A percentile compares a stretch with the other conserved stretches of the same genome.
Conservation (phyloP, 768 basidiomycete genomes). For the Plicaturopsis crispa region DNA sequence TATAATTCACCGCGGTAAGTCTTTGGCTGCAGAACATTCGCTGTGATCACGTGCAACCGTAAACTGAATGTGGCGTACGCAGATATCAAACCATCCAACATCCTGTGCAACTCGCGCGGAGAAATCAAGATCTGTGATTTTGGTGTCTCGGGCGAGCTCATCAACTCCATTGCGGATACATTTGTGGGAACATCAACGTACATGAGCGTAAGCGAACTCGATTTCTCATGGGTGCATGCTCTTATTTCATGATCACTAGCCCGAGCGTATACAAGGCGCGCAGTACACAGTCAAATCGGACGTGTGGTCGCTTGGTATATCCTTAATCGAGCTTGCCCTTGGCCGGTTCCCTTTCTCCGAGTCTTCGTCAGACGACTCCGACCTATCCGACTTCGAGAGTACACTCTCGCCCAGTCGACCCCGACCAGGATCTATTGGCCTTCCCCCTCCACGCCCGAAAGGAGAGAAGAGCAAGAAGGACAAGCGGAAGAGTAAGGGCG, state of each 20-base stretch:
- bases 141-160: conserved; percentile 96
- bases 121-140: conserved; percentile 99
- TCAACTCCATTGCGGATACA: conserved; percentile 98
- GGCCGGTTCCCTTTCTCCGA: conserved; percentile 97
- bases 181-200: conserved; percentile 99
- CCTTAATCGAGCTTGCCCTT: conserved; percentile 92
- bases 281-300: conserved; percentile 99
- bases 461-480: conserved; percentile 58
- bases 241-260: conserved; percentile 63
- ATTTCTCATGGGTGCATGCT: too few relatives aligned
- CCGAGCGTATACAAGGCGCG: conserved; percentile 97
- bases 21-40: background rate
- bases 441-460: conserved; percentile 30
- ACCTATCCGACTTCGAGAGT: conserved; percentile 60
- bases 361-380: conserved; percentile 67
- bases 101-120: conserved; percentile 87
- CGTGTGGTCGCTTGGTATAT: conserved; percentile 97
- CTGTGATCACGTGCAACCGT: conserved; percentile 1
- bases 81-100: conserved; percentile 99
- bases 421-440: conserved; percentile 45
- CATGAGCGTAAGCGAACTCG: conserved; percentile 78
- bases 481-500: conserved; percentile 85
- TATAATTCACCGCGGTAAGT: conserved; percentile 95
- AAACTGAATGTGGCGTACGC: conserved; percentile 2
- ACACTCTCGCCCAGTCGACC: conserved; percentile 59